phyloP scores from a whole-genome alignment of 2,329 filamentous ascomycete genomes.

The Aureobasidium namibiae region DNA sequence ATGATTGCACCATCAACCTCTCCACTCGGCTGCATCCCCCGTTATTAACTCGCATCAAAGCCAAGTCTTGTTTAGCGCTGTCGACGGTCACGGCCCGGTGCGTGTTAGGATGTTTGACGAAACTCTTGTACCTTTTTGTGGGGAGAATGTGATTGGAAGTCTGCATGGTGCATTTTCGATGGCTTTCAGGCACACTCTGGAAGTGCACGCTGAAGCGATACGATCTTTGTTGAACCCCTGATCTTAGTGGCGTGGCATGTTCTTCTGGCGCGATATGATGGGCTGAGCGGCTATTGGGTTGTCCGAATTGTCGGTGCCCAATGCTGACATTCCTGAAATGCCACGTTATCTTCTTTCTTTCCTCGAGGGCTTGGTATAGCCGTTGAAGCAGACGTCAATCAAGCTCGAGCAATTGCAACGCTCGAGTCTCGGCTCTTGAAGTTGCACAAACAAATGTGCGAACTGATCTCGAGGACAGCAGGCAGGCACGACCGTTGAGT shows the following conservation, averaged over 20 bases:
- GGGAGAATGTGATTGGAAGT: background rate
- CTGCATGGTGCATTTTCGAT: constrained; percentile 1
- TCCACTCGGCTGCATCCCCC: constrained; percentile 7
- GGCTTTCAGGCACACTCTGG: background rate
- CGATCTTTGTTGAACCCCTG: constrained; percentile 1
- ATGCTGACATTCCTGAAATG: background rate
- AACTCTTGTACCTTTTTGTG: background rate
- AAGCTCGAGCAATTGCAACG: background rate
- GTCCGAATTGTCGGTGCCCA: background rate
- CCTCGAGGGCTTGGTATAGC: background rate
- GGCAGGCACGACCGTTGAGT: constrained; percentile 1
- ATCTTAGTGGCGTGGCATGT: constrained; percentile 3
- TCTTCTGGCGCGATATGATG: background rate
- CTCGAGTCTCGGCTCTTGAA: background rate
- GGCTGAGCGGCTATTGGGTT: background rate
- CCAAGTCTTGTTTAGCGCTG: background rate
- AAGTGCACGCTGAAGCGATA: background rate
- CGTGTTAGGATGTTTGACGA: background rate
- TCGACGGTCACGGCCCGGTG: background rate
- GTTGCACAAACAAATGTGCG: constrained; percentile 4
- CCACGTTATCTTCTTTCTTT: background rate
- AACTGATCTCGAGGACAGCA: background rate
- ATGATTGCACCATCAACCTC: constrained; percentile 3
- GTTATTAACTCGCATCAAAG: background rate
- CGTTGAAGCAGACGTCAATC: background rate